Base-by-base conservation (phyloP, 2,329 filamentous ascomycete genomes). In the Grosmannia clavigera region DNA sequence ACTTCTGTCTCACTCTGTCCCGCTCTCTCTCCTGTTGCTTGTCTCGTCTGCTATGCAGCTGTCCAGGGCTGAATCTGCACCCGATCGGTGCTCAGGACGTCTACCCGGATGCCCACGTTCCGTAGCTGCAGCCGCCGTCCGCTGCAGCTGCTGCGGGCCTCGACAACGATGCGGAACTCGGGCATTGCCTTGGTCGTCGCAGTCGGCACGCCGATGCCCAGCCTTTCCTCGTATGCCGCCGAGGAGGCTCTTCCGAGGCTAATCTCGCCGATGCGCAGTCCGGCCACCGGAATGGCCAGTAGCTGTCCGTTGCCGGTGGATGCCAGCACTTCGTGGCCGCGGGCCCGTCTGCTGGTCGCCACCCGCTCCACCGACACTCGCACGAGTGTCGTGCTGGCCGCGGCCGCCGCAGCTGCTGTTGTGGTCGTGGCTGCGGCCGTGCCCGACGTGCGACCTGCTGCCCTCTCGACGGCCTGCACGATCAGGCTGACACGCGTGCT, bases 231-330 rank as follows among this genome's bases (percentile, higher is more conserved):
- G 22, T 22, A 22, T 22, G 9, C 46, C 4, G 14, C 11, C 38
- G 38, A 14, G 35, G 31, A n/a, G 10, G 51, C 60, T 1, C 61
- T 60, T 0, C 46, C 57, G 12, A 65, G 62, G 3, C 19, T 54
- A 31, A 60, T 51, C 29, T 65, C 63, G 14, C n/a, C 50, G 10
- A 61, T 64, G 10, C 64, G 63, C 58, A 65, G 55, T 0, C 64
- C 83, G 0, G 63, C 61, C 61, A 79, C 76, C 6, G 79, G 78
- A 25, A 79, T 79, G 71, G 95, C 88, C 54, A 82, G 82, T 68
- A 90, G 94, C 62, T 86, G 83, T 6, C 88, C 88, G n/a, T 82
- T 78, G n/a, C 82, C 77, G 1, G 86, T 90, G 1, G 81, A 77
- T 1, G 83, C 83, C 33, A 95, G 69, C 12, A 84, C 76, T 3